Conservation (phyloP, 192 early-diverging fungal species). For the Haplosporangium gracile region DNA sequence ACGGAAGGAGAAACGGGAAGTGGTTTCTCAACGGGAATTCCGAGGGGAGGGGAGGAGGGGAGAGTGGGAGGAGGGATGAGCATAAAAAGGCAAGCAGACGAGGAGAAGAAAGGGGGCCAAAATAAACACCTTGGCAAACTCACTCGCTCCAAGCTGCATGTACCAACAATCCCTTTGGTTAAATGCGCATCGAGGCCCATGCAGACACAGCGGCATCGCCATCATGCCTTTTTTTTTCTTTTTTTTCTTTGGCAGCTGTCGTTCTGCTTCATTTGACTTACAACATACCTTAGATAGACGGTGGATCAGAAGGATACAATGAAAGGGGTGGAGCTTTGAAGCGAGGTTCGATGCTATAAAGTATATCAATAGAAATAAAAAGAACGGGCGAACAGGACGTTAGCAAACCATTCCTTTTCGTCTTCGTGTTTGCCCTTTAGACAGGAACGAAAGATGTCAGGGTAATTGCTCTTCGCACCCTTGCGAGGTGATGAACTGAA, state of each 20-base stretch:
- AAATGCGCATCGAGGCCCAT: neutral
- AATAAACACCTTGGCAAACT: neutral
- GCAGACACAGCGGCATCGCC: conserved; percentile 4
- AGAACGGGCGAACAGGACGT: too few relatives aligned
- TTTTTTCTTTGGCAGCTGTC: neutral
- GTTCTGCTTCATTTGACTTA: neutral
- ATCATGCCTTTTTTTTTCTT: neutral
- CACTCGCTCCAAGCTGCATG: conserved; percentile 1
- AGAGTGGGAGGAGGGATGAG: neutral
- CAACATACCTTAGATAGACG: neutral
- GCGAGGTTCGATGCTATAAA: too few relatives aligned
- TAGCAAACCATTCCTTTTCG: too few relatives aligned
- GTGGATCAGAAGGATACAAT: too few relatives aligned
- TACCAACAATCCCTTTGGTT: neutral
- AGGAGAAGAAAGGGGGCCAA: neutral
- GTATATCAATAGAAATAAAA: too few relatives aligned
- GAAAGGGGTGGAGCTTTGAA: too few relatives aligned
- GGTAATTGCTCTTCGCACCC: too few relatives aligned
- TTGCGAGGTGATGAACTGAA: neutral
- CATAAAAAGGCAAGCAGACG: neutral
- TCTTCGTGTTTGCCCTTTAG: too few relatives aligned
- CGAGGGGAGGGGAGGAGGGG: conserved; percentile 1
- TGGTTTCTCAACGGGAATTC: conserved; percentile 13
- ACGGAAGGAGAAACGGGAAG: conserved; percentile 5
- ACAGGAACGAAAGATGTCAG: too few relatives aligned